Evolutionary conservation across 371 early-diverging fungal genomes (phyloP), one percentile per base, ranked within the genome.

Genomic region (Rhizomucor miehei): DNA sequence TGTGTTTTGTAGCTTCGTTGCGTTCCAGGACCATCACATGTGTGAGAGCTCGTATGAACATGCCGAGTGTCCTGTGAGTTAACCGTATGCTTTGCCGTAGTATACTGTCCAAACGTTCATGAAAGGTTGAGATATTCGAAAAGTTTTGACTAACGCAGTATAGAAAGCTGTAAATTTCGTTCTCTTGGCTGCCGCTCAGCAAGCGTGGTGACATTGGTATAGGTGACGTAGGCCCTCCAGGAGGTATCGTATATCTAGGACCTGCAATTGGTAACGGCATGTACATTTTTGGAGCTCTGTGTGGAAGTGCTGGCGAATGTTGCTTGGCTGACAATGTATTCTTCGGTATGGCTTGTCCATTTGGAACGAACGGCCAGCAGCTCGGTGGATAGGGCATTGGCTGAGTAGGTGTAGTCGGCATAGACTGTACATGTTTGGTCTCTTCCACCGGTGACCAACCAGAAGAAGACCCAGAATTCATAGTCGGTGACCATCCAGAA

Each of bases 21-120:
- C 19, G 41, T 19, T 72, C 62, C 16, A 57, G 29, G 6, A 56
- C 38, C n/a, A 60, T 44, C 0, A 52, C 24, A 5, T 49, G 40
- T 1, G 36, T 35, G 10, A 72, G 29, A 2, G 52, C 43, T 3
- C 61, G 44, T 4, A 72, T 37, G 0, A 72, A 37, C n/a, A 52
- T 44, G 1, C 48, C 47, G 40, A 68, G 56, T 0, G 57, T 61
- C 6, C 69, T 57, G 6, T 20, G n/a, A 1, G 56, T 43, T 5
- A 67, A 54, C 13, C 45, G 48, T 6, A 23, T 49, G 3, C 59
- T 34, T 6, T 52, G 44, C n/a, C 44, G 44, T 14, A 71, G 41
- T 0, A 67, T 29, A 0, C 17, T 17, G 0, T 53, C 57, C 0
- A 60, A 10, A n/a, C 48, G 51, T 21, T 62, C 54, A 21, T 62